Conservation (phyloP, 306 rosid species). For the Carpinus viminea region DNA sequence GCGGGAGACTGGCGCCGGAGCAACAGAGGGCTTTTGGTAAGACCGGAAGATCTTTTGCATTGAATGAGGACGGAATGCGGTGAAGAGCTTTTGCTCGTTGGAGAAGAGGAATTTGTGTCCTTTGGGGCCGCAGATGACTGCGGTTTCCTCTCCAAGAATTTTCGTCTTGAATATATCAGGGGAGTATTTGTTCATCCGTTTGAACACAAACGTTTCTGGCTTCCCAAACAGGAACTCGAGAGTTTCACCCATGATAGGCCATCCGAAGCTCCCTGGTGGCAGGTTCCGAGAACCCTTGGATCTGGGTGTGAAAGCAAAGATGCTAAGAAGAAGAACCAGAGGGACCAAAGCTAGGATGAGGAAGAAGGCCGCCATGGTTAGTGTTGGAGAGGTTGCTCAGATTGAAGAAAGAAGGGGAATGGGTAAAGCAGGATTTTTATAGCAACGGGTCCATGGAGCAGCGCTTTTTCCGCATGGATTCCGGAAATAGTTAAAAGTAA, state of each 20-base stretch:
- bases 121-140: constrained; percentile 52
- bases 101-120: constrained; percentile 59
- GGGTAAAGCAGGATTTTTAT: not conserved
- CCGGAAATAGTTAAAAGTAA: no score
- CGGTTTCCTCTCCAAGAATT: constrained; percentile 60
- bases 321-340: not conserved
- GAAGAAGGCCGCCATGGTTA: not conserved
- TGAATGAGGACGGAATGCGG: not conserved
- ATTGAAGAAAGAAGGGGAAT: not conserved
- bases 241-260: constrained; percentile 61
- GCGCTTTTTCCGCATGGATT: no score
- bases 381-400: not conserved
- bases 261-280: constrained; percentile 69
- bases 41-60: constrained; percentile 2
- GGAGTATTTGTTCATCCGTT: constrained; percentile 45
- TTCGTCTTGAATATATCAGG: constrained; percentile 57
- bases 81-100: constrained; percentile 58
- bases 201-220: constrained; percentile 42
- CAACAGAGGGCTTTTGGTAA: not conserved
- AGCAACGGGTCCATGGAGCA: no score
- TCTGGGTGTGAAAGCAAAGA: not conserved
- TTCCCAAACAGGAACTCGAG: constrained; percentile 47
- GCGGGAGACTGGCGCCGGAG: not conserved
- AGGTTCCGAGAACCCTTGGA: constrained; percentile 25
- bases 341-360: not conserved